phyloP scores from a whole-genome alignment of 495 filamentous ascomycete genomes.

The Penicillium soppii region DNA sequence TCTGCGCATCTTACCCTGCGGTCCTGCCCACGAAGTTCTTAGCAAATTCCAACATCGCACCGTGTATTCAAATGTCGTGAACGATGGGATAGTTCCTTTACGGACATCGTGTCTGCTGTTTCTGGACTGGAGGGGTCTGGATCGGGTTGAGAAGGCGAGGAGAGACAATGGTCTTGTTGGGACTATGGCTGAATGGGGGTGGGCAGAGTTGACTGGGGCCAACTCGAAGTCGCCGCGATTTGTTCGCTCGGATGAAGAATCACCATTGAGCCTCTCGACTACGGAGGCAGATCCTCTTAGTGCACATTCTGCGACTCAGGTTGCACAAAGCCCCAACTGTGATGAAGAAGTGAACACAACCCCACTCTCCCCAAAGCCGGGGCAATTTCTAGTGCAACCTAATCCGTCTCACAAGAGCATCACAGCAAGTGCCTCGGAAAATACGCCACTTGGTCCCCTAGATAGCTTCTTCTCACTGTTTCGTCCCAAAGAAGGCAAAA shows the following conservation, averaged over 20 bases:
- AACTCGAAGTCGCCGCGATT: conserved; percentile 58
- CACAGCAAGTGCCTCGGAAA: conserved; percentile 4
- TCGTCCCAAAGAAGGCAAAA: conserved; percentile 39
- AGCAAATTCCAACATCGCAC: conserved; percentile 88
- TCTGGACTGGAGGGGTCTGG: conserved; percentile 92
- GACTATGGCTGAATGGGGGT: conserved; percentile 89
- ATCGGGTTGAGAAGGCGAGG: conserved; percentile 89
- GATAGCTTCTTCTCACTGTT: conserved; percentile 66
- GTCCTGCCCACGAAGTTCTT: conserved; percentile 85
- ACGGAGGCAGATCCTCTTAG: conserved; percentile 11
- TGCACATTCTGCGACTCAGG: neutral
- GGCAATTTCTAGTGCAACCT: conserved; percentile 20
- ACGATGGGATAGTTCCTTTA: conserved; percentile 95
- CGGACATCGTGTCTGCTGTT: conserved; percentile 96
- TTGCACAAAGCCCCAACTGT: conserved; percentile 2
- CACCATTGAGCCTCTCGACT: conserved; percentile 23
- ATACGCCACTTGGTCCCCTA: conserved; percentile 47
- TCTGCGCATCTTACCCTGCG: conserved; percentile 85
- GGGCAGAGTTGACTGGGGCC: conserved; percentile 87
- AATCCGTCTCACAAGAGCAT: conserved; percentile 5
- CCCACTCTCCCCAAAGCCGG: conserved; percentile 15
- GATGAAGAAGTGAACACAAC: neutral
- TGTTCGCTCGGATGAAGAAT: conserved; percentile 24
- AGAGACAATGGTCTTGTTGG: conserved; percentile 89
- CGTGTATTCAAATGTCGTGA: conserved; percentile 95